Base-by-base conservation (phyloP, 2,329 filamentous ascomycete species). In the Penicillium hesseltinei region DNA sequence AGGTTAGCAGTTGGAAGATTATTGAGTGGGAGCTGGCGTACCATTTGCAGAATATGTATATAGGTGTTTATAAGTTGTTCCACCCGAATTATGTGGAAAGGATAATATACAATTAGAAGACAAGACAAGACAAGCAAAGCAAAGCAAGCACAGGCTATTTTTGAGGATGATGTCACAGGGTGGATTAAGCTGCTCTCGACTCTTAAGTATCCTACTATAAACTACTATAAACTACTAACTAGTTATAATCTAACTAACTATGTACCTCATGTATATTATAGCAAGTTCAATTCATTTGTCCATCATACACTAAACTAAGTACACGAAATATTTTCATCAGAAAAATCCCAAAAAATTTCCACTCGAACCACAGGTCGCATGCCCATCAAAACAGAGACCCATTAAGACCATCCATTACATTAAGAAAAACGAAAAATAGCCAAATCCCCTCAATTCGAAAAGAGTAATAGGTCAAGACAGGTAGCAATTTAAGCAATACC, bases 121-220 rank as follows among this genome's bases (percentile, higher is more conserved):
- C 11, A 33, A 33, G 33, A 35, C 8, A 9, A 51, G 17, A 4
- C n/a, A 38, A 38, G 36, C 2, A 2, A 38, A 21, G 15, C 23
- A 15, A 21, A 17, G n/a, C 17, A 19, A 19, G 11, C 10, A 25
- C 19, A n/a, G 38, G 13, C n/a, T 35, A 9, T 45, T 52, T 46
- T 46, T 9, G 38, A 43, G 52, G 31, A 55, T 56, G 53, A 56
- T 56, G 53, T 56, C 53, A 56, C n/a, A 13, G 35, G 4, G n/a
- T n/a, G 5, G 23, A 50, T 44, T 33, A 56, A 52, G 47, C 25
- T 33, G 9, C 33, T n/a, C 35, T 15, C 33, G 13, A 33, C 33
- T 35, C 13, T 13, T 13, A 13, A 31, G 11, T 31, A 31, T 29
- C 3, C 13, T 35, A 35, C 31, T 35, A 35, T 35, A 35, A 6